These are phyloP conservation scores for Trichoderma polysporum DNA, from an alignment of 2,329 filamentous ascomycete genomes.

Conservation along the genomic window DNA sequence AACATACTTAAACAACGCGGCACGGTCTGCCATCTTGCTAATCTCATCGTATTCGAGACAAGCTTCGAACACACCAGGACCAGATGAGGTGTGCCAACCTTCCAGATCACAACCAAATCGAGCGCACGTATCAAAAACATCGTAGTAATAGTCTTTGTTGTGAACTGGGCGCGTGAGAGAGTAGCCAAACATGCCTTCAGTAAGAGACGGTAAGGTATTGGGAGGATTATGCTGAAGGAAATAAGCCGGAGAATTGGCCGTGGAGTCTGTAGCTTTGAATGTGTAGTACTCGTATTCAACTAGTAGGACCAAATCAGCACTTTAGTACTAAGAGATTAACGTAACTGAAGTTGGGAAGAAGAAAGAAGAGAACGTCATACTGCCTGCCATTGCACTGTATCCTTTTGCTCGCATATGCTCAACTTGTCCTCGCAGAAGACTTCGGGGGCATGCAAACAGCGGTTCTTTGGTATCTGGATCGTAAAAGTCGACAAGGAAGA, in stretches of 20 bases:
- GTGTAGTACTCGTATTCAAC: slow-evolving; percentile 96
- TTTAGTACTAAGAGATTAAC: background rate
- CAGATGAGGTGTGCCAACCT: slow-evolving; percentile 93
- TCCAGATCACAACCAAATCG: slow-evolving; percentile 80
- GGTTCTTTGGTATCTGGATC: no score
- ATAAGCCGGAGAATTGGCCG: slow-evolving; percentile 67
- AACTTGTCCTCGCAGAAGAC: no score
- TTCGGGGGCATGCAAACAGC: no score
- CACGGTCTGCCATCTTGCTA: slow-evolving; percentile 85
- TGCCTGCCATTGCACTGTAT: slow-evolving; percentile 83
- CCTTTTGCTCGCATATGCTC: no score
- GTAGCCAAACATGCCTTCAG: slow-evolving; percentile 96
- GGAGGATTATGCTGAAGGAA: slow-evolving; percentile 75
- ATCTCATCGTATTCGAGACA: slow-evolving; percentile 90
- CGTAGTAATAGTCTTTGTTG: slow-evolving; percentile 91
- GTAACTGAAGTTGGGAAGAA: background rate
- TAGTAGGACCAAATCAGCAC: slow-evolving; percentile 39
- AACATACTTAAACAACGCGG: slow-evolving; percentile 89
- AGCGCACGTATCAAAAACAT: slow-evolving; percentile 76
- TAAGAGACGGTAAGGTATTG: slow-evolving; percentile 71
- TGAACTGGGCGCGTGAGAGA: slow-evolving; percentile 82
- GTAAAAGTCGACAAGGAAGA: slow-evolving; percentile 70
- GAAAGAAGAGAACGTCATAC: no score
- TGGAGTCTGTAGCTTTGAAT: slow-evolving; percentile 67
- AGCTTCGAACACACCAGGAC: slow-evolving; percentile 92